Base-by-base conservation (phyloP, 2,329 filamentous ascomycete genomes). In the Eutypa lata region DNA sequence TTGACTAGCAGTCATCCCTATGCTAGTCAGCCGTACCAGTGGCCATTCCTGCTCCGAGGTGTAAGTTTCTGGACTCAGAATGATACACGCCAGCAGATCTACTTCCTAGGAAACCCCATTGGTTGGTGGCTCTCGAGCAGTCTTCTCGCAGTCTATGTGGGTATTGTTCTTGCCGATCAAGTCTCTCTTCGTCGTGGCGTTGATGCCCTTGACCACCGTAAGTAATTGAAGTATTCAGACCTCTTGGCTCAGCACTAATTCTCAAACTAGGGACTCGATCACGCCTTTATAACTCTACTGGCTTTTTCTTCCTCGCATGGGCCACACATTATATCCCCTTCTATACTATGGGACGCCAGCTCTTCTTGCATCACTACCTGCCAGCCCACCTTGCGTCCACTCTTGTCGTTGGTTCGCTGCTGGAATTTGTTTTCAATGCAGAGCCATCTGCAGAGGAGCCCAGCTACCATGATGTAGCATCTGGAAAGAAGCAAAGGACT, bases 61-160 rank as follows among this genome's bases (percentile, higher is more conserved):
- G 93, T 99, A 63, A 97, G 91, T 73, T 99, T 99, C 86, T 99
- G 94, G 94, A 99, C 94, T 8, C 89, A 97, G 70, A 91, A 90
- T 70, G 90, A 95, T 52, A 97, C 93, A 10, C 87, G 90, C 56
- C 87, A 96, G 76, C 94, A 99, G 72, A 99, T 99, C 61, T 99
- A 99, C 76, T 99, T 99, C 79, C 78, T 99, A 28, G 94, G 94
- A 53, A 99, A 99, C 75, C 94, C 94, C 0, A 73, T 97, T 57
- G 94, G 93, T 53, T 99, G 95, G 92, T 99, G 94, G 94, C 81
- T 99, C 58, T 87, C 91, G 14, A 96, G 91, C 72, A 91, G 90
- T 74, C 78, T 99, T 51, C 78, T 99, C 56, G 94, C 94, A 44
- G 92, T 99, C 37, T 97, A 94, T 69, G 90, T 85, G 22, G 94